phyloP scores from a whole-genome alignment of 176 grass and related monocot species.

The Cocos nucifera region DNA sequence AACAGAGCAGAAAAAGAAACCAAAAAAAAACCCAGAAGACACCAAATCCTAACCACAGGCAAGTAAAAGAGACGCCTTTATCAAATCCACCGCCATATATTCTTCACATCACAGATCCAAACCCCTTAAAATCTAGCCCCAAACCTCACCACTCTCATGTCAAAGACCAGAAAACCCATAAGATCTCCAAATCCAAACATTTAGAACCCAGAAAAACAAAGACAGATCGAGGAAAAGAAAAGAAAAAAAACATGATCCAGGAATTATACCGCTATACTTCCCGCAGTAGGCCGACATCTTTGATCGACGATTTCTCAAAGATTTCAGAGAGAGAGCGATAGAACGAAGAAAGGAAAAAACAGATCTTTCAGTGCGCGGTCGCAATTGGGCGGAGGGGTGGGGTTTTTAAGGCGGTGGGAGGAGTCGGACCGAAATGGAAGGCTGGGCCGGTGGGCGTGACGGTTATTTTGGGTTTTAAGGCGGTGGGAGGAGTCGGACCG shows the following conservation, averaged over 20 bases:
- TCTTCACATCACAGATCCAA: too few relatives aligned
- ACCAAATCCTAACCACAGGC: too few relatives aligned
- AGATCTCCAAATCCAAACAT: not conserved
- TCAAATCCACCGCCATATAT: too few relatives aligned
- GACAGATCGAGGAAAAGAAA: not conserved
- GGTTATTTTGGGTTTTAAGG: not conserved
- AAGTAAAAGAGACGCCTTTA: too few relatives aligned
- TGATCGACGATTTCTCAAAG: too few relatives aligned
- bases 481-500: not conserved
- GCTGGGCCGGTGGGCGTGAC: too few relatives aligned
- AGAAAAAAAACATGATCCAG: not conserved
- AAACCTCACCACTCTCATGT: too few relatives aligned
- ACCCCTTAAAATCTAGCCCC: too few relatives aligned
- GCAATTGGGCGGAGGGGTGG: not conserved
- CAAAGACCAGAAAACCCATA: too few relatives aligned
- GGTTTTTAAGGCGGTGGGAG: not conserved
- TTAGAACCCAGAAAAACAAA: not conserved
- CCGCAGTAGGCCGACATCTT: slow-evolving; percentile 18
- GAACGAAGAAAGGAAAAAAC: not conserved
- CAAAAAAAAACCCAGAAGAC: too few relatives aligned
- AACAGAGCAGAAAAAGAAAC: too few relatives aligned
- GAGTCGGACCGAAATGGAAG: not conserved
- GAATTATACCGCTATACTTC: not conserved
- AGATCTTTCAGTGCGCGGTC: too few relatives aligned
- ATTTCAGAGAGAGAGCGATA: not conserved